Percentiles rank a stretch among this genome's conserved stretches.
phyloP scores from a whole-genome alignment of 176 grass and related monocot genomes.

The Oryza nivara region DNA sequence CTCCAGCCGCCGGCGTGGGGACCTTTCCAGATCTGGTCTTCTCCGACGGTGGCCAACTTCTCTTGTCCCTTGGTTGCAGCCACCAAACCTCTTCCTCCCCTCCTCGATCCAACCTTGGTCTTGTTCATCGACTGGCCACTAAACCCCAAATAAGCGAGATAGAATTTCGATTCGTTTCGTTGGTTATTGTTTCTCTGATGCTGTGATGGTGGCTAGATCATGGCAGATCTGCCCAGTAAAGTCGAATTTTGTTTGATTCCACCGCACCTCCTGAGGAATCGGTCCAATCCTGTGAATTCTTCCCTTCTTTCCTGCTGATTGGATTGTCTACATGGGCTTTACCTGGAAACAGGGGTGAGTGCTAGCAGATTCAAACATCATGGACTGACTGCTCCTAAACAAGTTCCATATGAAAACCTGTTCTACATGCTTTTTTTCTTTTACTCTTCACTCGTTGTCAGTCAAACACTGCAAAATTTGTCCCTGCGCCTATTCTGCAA shows the following conservation, averaged over 20 bases:
- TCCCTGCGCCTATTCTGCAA: neutral
- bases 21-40: too few species aligned
- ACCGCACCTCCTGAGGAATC: neutral
- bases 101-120: too few species aligned
- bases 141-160: neutral
- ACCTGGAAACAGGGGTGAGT: neutral
- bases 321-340: neutral
- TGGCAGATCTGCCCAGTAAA: constrained; percentile 6
- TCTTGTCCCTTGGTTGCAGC: too few species aligned
- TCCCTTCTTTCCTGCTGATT: neutral
- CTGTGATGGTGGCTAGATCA: neutral
- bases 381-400: neutral
- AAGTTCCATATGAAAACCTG: too few species aligned
- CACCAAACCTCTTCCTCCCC: too few species aligned
- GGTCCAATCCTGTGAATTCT: neutral
- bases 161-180: neutral
- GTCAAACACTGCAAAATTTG: neutral
- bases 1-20: too few species aligned
- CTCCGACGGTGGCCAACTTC: too few species aligned
- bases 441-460: neutral
- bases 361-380: neutral
- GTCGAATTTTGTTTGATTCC: neutral
- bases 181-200: neutral
- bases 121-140: neutral
- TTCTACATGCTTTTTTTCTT: neutral